Conservation (phyloP, 192 early-diverging fungal genomes). For the Neocallimastix lanati region DNA sequence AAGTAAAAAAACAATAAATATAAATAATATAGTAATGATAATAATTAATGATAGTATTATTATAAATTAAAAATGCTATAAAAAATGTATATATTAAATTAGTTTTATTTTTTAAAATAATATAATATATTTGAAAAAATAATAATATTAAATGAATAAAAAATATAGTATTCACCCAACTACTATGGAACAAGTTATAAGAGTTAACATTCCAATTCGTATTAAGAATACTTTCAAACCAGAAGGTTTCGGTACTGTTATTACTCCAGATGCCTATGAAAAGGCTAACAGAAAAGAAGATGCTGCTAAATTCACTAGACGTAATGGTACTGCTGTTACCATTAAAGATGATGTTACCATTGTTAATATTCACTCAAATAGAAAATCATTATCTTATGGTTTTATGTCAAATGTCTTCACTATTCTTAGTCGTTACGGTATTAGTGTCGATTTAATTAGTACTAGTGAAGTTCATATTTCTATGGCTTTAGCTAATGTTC, state of each 20-base stretch:
- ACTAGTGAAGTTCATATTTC: conserved; percentile 87
- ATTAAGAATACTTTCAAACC: conserved; percentile 98
- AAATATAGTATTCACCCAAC: conserved; percentile 93
- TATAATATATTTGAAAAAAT: too few relatives aligned
- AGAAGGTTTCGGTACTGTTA: conserved; percentile 74
- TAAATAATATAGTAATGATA: too few relatives aligned
- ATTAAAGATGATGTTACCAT: conserved; percentile 95
- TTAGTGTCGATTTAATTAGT: conserved; percentile 83
- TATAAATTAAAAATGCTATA: too few relatives aligned
- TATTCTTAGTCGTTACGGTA: conserved; percentile 75
- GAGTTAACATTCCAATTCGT: conserved; percentile 87
- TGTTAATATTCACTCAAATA: conserved; percentile 91
- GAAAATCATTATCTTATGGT: conserved; percentile 85
- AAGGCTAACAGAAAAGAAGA: conserved; percentile 9
- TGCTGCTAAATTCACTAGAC: not conserved
- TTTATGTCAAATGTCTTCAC: conserved; percentile 94
- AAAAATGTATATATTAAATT: too few relatives aligned
- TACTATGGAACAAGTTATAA: conserved; percentile 99
- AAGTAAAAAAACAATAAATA: not conserved
- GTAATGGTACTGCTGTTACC: conserved; percentile 67
- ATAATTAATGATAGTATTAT: too few relatives aligned
- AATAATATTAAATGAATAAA: not conserved
- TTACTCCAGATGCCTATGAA: conserved; percentile 54
- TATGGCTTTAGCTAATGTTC: conserved; percentile 48
- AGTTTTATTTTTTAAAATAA: too few relatives aligned